Evolutionary conservation across 352 stramenopile genomes (phyloP), one percentile per base, ranked within the genome.

Genomic region (Thalassiosira ordinaria): DNA sequence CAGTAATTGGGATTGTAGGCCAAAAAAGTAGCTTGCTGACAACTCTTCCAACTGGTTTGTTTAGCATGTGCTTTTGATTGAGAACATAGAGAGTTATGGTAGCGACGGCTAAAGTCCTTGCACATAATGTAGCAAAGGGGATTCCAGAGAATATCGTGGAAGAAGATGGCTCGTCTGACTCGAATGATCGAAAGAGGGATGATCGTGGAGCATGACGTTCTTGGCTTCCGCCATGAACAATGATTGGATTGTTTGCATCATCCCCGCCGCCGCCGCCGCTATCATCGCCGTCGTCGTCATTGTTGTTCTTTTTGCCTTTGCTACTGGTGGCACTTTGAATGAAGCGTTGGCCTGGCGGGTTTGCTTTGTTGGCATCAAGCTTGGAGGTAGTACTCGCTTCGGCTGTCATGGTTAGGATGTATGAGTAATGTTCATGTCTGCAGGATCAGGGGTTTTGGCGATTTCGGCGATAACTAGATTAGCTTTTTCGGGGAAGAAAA

Each of bases 1-100:
- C 95, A 52, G 96, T 98, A 59, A 98, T 92, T 4, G 96, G 96
- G 79, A 96, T 93, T 18, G 96, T 98, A 24, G 96, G 96, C 83
- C 96, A 98, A 88, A 98, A 98, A 51, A 93, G 92, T 9, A 92
- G 69, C 24, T 91, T 89, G 6, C 92, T 95, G 2, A 95, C 95
- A 61, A 97, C 78, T 61, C 87, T 87, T 2, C 91, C 93, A 29
- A 98, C 41, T 0, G 88, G 82, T 39, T 89, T 55, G 0, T 95
- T 95, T 7, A 98, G 85, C 51, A 95, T 78, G 76, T 98, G 95
- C 44, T 95, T 93, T 80, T 98, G 96, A 91, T 97, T 98, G 11
- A 96, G 90, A 20, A 87, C 47, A 69, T 93, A 93, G 18, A 93
- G 73, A 24, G 75, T 70, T 35, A 83, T 63, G 9, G 75, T 78